Base-by-base conservation (phyloP, 495 filamentous ascomycete genomes). In the Glutinoglossum americanum region DNA sequence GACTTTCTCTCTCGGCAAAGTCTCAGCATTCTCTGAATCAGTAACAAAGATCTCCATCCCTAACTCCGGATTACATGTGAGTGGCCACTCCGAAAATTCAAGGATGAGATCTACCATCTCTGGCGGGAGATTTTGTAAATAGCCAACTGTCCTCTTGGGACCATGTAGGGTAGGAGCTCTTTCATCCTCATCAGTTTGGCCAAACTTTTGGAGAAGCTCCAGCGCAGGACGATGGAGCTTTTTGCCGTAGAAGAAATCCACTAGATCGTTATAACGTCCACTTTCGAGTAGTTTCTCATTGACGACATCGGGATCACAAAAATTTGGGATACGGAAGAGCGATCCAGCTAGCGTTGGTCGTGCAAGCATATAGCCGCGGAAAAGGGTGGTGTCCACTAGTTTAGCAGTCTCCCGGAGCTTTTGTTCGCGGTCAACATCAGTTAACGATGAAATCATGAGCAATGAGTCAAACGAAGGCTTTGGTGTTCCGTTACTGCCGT, bases 191-290 rank as follows among this genome's bases (percentile, higher is more conserved):
- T 87, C 77, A 8, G 77, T 76, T 57, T 83, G 77, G 13, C 93
- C 92, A 66, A 97, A 97, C 49, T 80, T 83, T 54, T 78, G 73
- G 19, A 99, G 73, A 32, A 97, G 69, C 54, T 88, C 84, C 26
- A 99, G 72, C 0, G 93, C 92, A 60, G 90, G 81, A 19, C 82
- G 80, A 66, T 99, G 92, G 13, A 96, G 76, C 66, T 83, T 89
- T 72, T 97, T 97, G 56, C 92, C 90, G 62, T 92, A 87, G 60
- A 95, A 81, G 66, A 99, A 99, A 63, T 99, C 89, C 30, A 99
- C 90, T 0, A 99, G 72, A 66, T 97, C 92, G 57, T 83, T 87
- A 67, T 94, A 94, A 51, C 89, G 84, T 45, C 85, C 83, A 55
- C 81, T 84, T 65, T 94, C 88, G 59, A 93, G 80, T 9, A 99